Evolutionary conservation across 768 basidiomycete species (phyloP), one percentile per base, ranked within the genome.

Genomic region (Suillus brevipes): DNA sequence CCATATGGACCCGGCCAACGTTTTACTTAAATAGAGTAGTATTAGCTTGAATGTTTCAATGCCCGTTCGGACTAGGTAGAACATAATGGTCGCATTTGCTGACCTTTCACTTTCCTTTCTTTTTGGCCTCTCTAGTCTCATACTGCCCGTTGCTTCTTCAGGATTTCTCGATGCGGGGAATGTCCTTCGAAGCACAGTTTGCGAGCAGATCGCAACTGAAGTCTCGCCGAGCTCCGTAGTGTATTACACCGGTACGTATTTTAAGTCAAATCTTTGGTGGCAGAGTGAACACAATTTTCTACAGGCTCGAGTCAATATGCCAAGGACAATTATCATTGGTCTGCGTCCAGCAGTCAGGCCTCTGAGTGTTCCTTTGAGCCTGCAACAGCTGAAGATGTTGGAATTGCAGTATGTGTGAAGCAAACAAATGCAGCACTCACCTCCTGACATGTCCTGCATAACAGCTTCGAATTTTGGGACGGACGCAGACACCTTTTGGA

Each of bases 361-460:
- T 67, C 83, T 0, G 71, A 76, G 20, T 86, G 84, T 70, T 80
- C 81, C 18, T 85, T 87, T 12, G 81, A 85, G 68, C 84, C 84
- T 16, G 82, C 81, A 14, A 83, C 79, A 1, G 74, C 82, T 3
- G 77, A 79, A 25, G 87, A 88, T 67, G 74, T 86, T 36, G 79
- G 74, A 3, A 76, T 65, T 2, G 82, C 83, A 20, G 86, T 86
- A 67, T 34, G 81, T 69, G n/a, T n/a, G 9, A 47, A 2, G 9
- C 25, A 7, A 23, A 8, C 7, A 37, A 23, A 1, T 37, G 23
- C n/a, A 57, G 7, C 6, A 14, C 59, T 57, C 31, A 31, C 20
- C 50, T 40, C 40, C 16, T 16, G 40, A 34, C 45, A 9, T 34
- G 36, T 61, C 13, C 45, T n/a, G 8, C 49, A 23, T 20, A 36